Conservation (phyloP, 2,329 filamentous ascomycete genomes). For the Colletotrichum theobromicola region DNA sequence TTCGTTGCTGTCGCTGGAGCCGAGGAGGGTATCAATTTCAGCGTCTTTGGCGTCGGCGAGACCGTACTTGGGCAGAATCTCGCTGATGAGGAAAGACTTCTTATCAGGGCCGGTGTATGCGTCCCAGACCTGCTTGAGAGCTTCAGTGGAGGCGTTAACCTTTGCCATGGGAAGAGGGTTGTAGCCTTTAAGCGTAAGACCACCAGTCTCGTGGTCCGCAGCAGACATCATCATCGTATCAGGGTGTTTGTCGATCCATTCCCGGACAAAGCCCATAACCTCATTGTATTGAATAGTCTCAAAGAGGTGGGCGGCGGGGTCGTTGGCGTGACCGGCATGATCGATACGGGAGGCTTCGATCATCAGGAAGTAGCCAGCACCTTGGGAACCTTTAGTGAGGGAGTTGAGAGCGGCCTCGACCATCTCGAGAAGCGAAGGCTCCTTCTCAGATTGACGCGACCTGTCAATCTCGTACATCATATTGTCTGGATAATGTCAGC, state of each 20-base stretch:
- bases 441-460: constrained; percentile 29
- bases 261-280: constrained; percentile 38
- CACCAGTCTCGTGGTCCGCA: constrained; percentile 46
- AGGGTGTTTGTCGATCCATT: constrained; percentile 43
- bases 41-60: constrained; percentile 32
- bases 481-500: constrained; percentile 14
- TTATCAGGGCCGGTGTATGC: constrained; percentile 33
- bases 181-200: constrained; percentile 41
- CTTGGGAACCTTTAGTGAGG: constrained; percentile 31
- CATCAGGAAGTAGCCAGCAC: constrained; percentile 45
- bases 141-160: constrained; percentile 35
- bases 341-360: constrained; percentile 42
- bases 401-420: constrained; percentile 39
- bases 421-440: constrained; percentile 46
- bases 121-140: constrained; percentile 29
- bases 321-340: constrained; percentile 53
- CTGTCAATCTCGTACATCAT: constrained; percentile 41
- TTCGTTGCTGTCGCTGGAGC: constrained; percentile 26
- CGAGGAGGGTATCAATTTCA: constrained; percentile 32
- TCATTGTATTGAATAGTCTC: constrained; percentile 45
- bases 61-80: constrained; percentile 35
- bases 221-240: constrained; percentile 42
- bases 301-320: constrained; percentile 57
- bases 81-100: constrained; percentile 30
- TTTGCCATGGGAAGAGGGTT: constrained; percentile 35